phyloP scores from a whole-genome alignment of 306 rosid species.

The Aeschynomene evenia region DNA sequence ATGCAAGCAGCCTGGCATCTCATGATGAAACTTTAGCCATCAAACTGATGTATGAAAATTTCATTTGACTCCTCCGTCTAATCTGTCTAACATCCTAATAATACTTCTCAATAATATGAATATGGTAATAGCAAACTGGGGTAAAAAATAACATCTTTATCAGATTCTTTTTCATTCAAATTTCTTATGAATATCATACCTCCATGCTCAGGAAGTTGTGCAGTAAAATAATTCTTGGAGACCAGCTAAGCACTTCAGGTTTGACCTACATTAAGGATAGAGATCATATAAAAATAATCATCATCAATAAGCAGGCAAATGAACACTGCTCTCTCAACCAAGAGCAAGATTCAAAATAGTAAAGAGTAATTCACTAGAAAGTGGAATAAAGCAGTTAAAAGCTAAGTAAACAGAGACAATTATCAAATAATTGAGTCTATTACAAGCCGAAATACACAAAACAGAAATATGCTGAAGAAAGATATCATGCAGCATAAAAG shows the following conservation, averaged over 20 bases:
- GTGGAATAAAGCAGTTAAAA: slow-evolving; percentile 9
- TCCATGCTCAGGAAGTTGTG: slow-evolving; percentile 84
- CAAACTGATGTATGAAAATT: neutral
- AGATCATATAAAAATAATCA: slow-evolving; percentile 8
- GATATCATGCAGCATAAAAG: neutral
- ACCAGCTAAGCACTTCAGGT: slow-evolving; percentile 94
- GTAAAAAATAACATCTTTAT: no score
- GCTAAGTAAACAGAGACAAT: slow-evolving; percentile 20
- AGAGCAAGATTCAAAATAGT: neutral
- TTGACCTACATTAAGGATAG: slow-evolving; percentile 55
- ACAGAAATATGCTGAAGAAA: neutral
- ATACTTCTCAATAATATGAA: neutral
- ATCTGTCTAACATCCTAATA: neutral
- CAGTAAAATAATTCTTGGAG: slow-evolving; percentile 81
- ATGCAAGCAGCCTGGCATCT: neutral
- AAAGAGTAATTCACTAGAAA: slow-evolving; percentile 4
- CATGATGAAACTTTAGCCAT: neutral
- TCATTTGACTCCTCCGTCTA: neutral
- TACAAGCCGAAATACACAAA: slow-evolving; percentile 9
- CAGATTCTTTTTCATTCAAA: neutral
- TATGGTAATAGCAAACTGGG: neutral
- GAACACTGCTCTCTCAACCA: slow-evolving; percentile 17
- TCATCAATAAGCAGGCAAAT: slow-evolving; percentile 11
- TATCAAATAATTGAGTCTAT: slow-evolving; percentile 1
- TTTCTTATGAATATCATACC: slow-evolving; percentile 42